Base-by-base conservation (phyloP, 1,284 basidiomycete species). In the Macrocybe sp. region DNA sequence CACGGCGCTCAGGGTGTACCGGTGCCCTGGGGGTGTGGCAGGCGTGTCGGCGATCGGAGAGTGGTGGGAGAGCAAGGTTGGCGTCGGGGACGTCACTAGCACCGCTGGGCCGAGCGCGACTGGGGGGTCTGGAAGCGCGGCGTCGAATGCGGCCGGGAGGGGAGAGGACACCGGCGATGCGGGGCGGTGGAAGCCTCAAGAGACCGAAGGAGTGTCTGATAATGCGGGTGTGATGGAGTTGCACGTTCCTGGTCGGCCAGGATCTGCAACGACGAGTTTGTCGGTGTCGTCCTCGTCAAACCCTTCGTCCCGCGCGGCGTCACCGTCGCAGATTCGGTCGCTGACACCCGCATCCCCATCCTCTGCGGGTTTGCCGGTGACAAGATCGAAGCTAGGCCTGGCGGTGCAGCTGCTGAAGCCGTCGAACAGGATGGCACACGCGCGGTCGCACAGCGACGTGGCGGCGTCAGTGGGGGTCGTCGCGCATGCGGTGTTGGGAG, bases 1-100 rank as follows among this genome's bases (percentile, higher is more conserved):
- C 36, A 99, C 96, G 4, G 76, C 78, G 54, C 83, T 99, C 61
- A 79, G 81, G 52, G 76, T 98, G 48, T 99, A 94, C 74, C 82
- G 83, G 58, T 83, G 81, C 53, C 74, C 75, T 14, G 65, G 71
- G 3, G 69, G 72, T 29, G 64, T 66, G 38, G 66, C 69, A 37
- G 74, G 80, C 22, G 76, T 74, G 9, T 71, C 73, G 14, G 70
- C 68, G 39, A 60, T 87, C 37, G 80, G 78, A 51, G 77, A 78
- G 49, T 87, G 84, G 84, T 89, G 86, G 86, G 86, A 89, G 67
- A 76, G 71, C 52, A 76, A 73, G 42, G 78, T 88, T 3, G 87
- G 87, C 1, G 85, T 76, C 10, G 81, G 83, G 30, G 82, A 88
- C 65, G 68, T 74, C 43, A 63, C 54, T 33, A 51, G 52, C 44